Percentiles rank a stretch among this genome's conserved stretches.
These are phyloP conservation scores for Ophiostoma himal-ulmi DNA, from an alignment of 2,329 filamentous ascomycete genomes.

Conservation along the genomic window DNA sequence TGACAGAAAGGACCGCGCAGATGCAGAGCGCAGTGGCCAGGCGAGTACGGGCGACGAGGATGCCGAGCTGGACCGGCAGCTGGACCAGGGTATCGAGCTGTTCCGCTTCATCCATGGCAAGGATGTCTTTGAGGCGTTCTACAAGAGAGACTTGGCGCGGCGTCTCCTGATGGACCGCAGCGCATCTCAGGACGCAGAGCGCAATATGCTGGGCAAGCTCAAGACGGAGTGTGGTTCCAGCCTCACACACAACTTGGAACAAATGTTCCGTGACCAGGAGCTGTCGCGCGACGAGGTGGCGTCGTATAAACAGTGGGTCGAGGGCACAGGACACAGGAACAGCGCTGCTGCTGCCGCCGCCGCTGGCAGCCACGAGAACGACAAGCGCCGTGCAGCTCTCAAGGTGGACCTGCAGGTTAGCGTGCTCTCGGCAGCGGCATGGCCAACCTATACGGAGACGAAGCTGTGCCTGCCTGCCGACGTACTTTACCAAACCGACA, in stretches of 20 bases:
- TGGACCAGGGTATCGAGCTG: slow-evolving; percentile 87
- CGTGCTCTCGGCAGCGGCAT: slow-evolving; percentile 84
- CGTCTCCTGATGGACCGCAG: slow-evolving; percentile 86
- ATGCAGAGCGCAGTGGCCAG: slow-evolving; percentile 56
- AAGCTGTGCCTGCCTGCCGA: slow-evolving; percentile 65
- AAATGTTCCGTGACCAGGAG: slow-evolving; percentile 99
- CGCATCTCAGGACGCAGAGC: slow-evolving; percentile 89
- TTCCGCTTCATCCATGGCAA: slow-evolving; percentile 98
- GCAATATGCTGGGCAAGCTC: slow-evolving; percentile 87
- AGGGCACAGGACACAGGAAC: neutral
- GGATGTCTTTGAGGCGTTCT: slow-evolving; percentile 96
- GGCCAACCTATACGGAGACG: slow-evolving; percentile 74
- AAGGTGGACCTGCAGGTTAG: slow-evolving; percentile 75
- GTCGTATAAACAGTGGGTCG: slow-evolving; percentile 65
- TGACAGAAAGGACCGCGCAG: slow-evolving; percentile 52
- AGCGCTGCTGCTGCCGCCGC: slow-evolving; percentile 30
- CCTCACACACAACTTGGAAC: slow-evolving; percentile 95
- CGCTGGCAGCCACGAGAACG: slow-evolving; percentile 38
- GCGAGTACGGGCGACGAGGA: slow-evolving; percentile 77
- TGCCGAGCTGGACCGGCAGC: slow-evolving; percentile 80
- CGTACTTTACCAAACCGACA: slow-evolving; percentile 68
- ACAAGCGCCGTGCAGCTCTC: neutral
- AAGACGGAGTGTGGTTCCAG: slow-evolving; percentile 88
- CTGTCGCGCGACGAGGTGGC: slow-evolving; percentile 86
- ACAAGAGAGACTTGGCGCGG: slow-evolving; percentile 93